These are phyloP conservation scores for Pythium sukuiense DNA, from an alignment of 352 stramenopile species.

Conservation along the genomic window DNA sequence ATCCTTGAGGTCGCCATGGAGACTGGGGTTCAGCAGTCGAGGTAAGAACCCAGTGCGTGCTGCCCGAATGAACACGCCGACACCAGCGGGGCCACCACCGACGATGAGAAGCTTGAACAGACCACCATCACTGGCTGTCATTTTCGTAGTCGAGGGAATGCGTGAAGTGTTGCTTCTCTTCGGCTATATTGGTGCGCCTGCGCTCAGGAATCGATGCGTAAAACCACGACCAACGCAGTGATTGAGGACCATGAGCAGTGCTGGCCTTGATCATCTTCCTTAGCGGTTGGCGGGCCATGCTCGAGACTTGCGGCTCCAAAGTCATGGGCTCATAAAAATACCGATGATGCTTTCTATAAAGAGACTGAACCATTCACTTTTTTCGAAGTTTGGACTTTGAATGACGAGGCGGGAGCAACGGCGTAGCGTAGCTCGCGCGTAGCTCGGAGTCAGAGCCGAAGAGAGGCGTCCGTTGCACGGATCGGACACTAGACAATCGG, in stretches of 20 bases:
- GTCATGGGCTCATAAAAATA: conserved; percentile 3
- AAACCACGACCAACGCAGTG: background rate
- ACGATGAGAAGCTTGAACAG: conserved; percentile 78
- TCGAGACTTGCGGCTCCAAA: background rate
- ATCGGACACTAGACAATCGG: conserved; percentile 55
- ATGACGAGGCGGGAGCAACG: conserved; percentile 36
- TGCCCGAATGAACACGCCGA: conserved; percentile 77
- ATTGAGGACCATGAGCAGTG: background rate
- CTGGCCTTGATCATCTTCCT: background rate
- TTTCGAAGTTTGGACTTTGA: conserved; percentile 27
- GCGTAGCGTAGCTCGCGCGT: conserved; percentile 76
- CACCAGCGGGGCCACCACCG: conserved; percentile 63
- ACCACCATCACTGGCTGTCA: conserved; percentile 26
- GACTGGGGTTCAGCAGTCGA: conserved; percentile 47
- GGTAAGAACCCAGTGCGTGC: conserved; percentile 57
- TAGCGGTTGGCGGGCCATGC: background rate
- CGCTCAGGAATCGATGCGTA: background rate
- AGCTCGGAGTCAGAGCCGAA: conserved; percentile 67
- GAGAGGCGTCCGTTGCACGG: conserved; percentile 43
- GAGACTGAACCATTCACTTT: conserved; percentile 13
- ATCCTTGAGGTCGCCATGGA: conserved; percentile 45
- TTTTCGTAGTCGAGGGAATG: background rate
- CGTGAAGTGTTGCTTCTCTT: background rate
- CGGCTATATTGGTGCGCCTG: background rate
- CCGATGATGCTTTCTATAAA: conserved; percentile 3